These are phyloP conservation scores for Jamesozyma gamospora DNA, from an alignment of 805 yeast genomes.

Conservation along the genomic window DNA sequence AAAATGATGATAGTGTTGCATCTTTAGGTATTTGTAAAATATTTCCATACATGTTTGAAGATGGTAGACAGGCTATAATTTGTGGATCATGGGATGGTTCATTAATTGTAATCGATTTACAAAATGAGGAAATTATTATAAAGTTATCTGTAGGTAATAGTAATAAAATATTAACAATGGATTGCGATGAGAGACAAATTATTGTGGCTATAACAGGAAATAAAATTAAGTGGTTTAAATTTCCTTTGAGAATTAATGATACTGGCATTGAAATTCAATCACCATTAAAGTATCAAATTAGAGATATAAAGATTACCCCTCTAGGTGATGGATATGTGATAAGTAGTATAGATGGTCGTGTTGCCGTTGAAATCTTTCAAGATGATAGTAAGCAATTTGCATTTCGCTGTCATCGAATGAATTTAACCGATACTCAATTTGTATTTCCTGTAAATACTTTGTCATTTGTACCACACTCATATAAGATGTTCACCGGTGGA, in stretches of 20 bases:
- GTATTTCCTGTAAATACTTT: constrained; percentile 74
- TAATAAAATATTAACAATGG: constrained; percentile 44
- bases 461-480: constrained; percentile 64
- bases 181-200: constrained; percentile 35
- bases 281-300: constrained; percentile 58
- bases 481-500: constrained; percentile 83
- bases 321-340: constrained; percentile 49
- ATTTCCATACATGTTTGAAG: background rate
- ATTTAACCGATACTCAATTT: constrained; percentile 37
- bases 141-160: constrained; percentile 6
- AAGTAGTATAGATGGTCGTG: constrained; percentile 74
- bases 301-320: constrained; percentile 47
- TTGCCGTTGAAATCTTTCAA: constrained; percentile 60
- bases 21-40: constrained; percentile 32
- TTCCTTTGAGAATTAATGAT: constrained; percentile 8
- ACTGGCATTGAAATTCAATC: constrained; percentile 33
- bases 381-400: constrained; percentile 50
- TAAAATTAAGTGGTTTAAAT: constrained; percentile 28
- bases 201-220: constrained; percentile 48
- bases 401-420: constrained; percentile 67
- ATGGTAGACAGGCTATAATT: constrained; percentile 28
- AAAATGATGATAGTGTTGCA: constrained; percentile 19
- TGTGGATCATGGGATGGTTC: constrained; percentile 57
- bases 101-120: constrained; percentile 39
- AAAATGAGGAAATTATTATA: constrained; percentile 13